These are phyloP conservation scores for Fusarium pseudonygamai DNA, from an alignment of 2,329 filamentous ascomycete species.

Conservation along the genomic window DNA sequence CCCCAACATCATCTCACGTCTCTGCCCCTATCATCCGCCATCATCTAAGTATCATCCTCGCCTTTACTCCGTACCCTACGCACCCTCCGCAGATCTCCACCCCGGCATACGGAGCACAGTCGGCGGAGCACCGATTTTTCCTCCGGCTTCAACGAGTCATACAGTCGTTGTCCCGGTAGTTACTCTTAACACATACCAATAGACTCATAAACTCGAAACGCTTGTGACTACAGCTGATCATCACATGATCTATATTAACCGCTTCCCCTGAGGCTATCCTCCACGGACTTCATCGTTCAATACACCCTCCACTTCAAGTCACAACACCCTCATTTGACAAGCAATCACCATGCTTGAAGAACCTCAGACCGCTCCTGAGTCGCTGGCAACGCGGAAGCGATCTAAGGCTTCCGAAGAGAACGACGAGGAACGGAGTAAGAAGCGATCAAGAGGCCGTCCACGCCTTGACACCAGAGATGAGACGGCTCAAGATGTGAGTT, in stretches of 20 bases:
- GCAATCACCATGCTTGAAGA: conserved; percentile 14
- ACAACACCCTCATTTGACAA: background rate
- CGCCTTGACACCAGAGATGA: conserved; percentile 80
- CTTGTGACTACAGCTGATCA: background rate
- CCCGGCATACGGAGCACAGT: conserved; percentile 6
- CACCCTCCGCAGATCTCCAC: conserved; percentile 9
- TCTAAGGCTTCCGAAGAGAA: conserved; percentile 34
- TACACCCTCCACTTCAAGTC: background rate
- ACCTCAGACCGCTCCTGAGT: background rate
- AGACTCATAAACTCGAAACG: background rate
- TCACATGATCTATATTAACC: background rate
- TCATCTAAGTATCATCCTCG: background rate
- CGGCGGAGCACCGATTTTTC: conserved; percentile 1
- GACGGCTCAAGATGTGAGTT: conserved; percentile 78
- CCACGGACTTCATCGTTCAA: background rate
- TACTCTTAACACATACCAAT: background rate
- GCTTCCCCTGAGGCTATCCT: background rate
- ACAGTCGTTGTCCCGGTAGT: background rate
- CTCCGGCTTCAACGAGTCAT: background rate
- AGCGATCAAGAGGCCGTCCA: conserved; percentile 76
- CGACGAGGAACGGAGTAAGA: conserved; percentile 58
- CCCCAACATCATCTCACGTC: conserved; percentile 14
- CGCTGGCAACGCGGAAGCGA: conserved; percentile 37
- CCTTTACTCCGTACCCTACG: conserved; percentile 16
- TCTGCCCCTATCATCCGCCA: background rate